Evolutionary conservation across 1,139 yeast genomes (phyloP).

Genomic region (Lodderomyces elongisporus): DNA sequence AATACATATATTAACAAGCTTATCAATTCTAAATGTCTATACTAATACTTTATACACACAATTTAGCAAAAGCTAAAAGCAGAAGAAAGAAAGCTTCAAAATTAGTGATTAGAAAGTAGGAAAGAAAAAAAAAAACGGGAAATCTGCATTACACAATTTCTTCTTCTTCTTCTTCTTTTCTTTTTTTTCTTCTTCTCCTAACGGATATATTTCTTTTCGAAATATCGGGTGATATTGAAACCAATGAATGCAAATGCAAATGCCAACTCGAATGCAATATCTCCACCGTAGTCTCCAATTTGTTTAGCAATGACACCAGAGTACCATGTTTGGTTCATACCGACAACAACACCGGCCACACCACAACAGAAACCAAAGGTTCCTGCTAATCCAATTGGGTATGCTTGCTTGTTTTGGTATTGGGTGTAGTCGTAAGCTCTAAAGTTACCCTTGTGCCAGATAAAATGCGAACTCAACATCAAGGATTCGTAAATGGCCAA

Average conservation of each 20-base stretch:
- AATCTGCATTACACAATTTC: too few species aligned
- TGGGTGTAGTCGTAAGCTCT: constrained; percentile 58
- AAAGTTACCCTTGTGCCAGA: constrained; percentile 60
- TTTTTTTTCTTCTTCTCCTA: too few species aligned
- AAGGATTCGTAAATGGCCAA: constrained; percentile 79
- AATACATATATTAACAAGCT: too few species aligned
- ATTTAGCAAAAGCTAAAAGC: too few species aligned
- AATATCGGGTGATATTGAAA: constrained; percentile 56
- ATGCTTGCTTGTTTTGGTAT: constrained; percentile 49
- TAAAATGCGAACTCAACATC: constrained; percentile 69
- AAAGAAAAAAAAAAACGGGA: too few species aligned
- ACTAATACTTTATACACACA: too few species aligned
- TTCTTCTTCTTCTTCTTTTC: too few species aligned
- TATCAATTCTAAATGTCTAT: too few species aligned
- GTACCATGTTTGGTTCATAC: constrained; percentile 86
- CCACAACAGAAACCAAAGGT: constrained; percentile 75
- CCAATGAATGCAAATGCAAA: constrained; percentile 64
- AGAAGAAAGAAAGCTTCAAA: neutral
- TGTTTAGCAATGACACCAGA: constrained; percentile 58
- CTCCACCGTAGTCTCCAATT: constrained; percentile 74
- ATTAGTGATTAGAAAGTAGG: too few species aligned
- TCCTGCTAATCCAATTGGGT: constrained; percentile 79
- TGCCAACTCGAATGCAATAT: constrained; percentile 81
- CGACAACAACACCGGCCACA: constrained; percentile 77
- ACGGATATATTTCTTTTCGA: constrained; percentile 66